phyloP scores from a whole-genome alignment of 1,139 yeast genomes.

The Nematodospora anomalae region DNA sequence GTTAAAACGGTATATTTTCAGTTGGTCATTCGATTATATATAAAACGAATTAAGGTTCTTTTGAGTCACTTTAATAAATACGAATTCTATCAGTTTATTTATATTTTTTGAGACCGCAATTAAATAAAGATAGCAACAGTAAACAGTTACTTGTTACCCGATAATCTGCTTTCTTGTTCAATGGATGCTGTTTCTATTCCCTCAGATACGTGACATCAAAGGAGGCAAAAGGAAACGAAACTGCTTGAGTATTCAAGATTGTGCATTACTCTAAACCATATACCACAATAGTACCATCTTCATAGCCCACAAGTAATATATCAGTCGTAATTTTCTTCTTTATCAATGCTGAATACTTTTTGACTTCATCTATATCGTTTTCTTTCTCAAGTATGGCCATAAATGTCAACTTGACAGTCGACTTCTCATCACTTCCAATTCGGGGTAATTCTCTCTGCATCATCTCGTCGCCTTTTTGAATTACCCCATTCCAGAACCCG shows the following conservation, averaged over 20 bases:
- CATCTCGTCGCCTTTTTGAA: constrained; percentile 19
- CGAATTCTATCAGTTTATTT: constrained; percentile 2
- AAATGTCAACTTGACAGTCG: constrained; percentile 17
- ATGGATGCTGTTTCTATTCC: too few relatives aligned
- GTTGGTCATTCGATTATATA: too few relatives aligned
- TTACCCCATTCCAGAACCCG: constrained; percentile 45
- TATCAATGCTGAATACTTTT: constrained; percentile 16
- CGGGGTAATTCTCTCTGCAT: constrained; percentile 19
- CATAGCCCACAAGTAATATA: constrained; percentile 36
- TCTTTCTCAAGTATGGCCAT: constrained; percentile 10
- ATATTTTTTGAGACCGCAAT: too few relatives aligned
- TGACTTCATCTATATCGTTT: background rate
- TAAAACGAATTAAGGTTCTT: too few relatives aligned
- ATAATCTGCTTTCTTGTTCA: too few relatives aligned
- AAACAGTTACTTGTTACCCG: too few relatives aligned
- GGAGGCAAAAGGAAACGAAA: too few relatives aligned
- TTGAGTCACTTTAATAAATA: too few relatives aligned
- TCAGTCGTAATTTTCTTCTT: constrained; percentile 15
- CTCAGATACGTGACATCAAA: too few relatives aligned
- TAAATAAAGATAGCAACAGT: too few relatives aligned
- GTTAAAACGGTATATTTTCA: too few relatives aligned
- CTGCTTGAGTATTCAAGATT: too few relatives aligned
- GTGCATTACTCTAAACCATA: constrained; percentile 17
- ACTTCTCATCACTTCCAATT: constrained; percentile 11
- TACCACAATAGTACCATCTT: constrained; percentile 37